These are phyloP conservation scores for Rhizoclosmatium sp. DNA, from an alignment of 192 early-diverging fungal genomes.

Conservation along the genomic window DNA sequence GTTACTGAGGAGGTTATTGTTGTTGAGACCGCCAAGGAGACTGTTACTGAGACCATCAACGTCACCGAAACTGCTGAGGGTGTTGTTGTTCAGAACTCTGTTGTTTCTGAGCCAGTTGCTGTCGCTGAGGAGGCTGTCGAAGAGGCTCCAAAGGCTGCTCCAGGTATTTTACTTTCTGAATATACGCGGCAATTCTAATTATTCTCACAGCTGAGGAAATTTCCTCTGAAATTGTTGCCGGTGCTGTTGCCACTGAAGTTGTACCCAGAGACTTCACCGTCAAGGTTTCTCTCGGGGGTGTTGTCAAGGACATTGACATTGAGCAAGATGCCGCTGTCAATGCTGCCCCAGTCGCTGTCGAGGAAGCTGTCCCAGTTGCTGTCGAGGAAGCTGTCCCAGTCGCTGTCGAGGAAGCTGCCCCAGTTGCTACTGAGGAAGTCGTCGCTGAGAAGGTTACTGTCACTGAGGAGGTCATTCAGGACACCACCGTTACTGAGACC, in stretches of 20 bases:
- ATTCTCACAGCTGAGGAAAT: background rate
- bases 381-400: background rate
- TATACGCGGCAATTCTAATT: background rate
- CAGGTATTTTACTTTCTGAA: background rate
- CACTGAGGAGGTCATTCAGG: background rate
- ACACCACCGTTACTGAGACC: too few relatives aligned
- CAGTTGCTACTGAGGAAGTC: constrained; percentile 9
- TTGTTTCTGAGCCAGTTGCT: background rate
- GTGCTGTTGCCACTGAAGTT: background rate
- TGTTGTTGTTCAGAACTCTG: background rate
- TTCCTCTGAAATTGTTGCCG: constrained; percentile 6
- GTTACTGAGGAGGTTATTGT: background rate
- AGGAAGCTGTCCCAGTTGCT: background rate
- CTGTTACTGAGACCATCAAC: background rate
- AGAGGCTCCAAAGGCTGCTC: background rate
- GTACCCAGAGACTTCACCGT: background rate
- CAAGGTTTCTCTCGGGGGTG: background rate
- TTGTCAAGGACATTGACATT: background rate
- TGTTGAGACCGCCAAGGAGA: background rate
- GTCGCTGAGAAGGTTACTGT: background rate
- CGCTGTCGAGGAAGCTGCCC: background rate
- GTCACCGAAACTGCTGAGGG: background rate
- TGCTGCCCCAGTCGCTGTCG: background rate
- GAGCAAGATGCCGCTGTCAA: background rate
- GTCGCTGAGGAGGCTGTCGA: background rate